These are phyloP conservation scores for Crucihimalaya himalaica DNA, from an alignment of 345 rosid genomes.

Conservation along the genomic window DNA sequence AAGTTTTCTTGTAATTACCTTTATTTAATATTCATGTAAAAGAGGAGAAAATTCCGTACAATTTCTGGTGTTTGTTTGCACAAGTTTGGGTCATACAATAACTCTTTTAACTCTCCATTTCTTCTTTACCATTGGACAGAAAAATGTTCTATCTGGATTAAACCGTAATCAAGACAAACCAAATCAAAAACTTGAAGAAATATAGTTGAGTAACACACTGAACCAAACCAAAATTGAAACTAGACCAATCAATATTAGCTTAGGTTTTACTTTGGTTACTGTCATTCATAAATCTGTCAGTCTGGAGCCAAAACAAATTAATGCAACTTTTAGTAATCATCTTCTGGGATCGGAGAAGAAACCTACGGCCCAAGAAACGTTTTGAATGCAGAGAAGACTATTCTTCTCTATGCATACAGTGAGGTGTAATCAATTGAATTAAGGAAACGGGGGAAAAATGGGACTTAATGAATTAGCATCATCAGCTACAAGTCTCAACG, in stretches of 20 bases:
- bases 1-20: background rate
- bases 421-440: constrained; percentile 26
- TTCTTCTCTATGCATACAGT: constrained; percentile 21
- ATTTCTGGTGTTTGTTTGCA: background rate
- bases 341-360: background rate
- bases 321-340: background rate
- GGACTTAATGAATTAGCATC: background rate
- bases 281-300: background rate
- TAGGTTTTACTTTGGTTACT: constrained; percentile 2
- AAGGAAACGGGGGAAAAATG: background rate
- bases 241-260: background rate
- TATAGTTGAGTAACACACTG: background rate
- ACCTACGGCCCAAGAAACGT: constrained; percentile 8
- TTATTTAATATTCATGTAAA: background rate
- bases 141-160: background rate
- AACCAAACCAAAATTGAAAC: constrained; percentile 10
- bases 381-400: constrained; percentile 27
- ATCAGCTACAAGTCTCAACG: constrained; percentile 42
- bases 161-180: background rate
- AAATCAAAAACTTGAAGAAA: background rate
- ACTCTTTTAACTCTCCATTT: background rate
- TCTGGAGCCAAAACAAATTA: background rate
- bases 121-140: background rate
- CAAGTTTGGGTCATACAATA: background rate
- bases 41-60: background rate